Evolutionary conservation across 768 basidiomycete species (phyloP).

Genomic region (Leccinellum rugosiceps): DNA sequence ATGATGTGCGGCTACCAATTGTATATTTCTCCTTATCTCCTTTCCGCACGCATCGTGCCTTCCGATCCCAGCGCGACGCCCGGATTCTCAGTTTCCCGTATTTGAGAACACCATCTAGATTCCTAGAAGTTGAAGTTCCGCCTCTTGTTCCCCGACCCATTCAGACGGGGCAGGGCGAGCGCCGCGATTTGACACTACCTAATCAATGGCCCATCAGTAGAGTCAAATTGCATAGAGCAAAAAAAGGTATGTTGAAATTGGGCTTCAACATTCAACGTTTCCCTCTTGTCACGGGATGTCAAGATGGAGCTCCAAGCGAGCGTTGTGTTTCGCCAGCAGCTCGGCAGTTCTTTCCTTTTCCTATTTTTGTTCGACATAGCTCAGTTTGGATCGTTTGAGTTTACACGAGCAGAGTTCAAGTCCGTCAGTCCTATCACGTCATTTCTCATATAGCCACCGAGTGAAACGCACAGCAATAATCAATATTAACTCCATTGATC

Average conservation of each 20-base stretch:
- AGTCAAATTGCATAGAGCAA: background rate
- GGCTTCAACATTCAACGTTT: constrained; percentile 12
- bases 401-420: constrained; percentile 22
- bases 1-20: constrained; percentile 17
- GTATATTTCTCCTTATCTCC: constrained; percentile 22
- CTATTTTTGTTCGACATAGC: background rate
- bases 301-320: constrained; percentile 13
- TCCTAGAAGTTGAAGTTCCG: background rate
- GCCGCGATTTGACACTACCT: background rate
- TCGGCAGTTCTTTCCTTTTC: constrained; percentile 11
- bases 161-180: background rate
- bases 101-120: constrained; percentile 12
- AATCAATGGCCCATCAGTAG: background rate
- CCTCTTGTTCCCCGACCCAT: background rate
- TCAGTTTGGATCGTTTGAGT: constrained; percentile 15
- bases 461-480: constrained; percentile 15
- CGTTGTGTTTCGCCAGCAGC: background rate
- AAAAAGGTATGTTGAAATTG: constrained; percentile 3
- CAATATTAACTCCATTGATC: constrained; percentile 5
- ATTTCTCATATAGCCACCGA: constrained; percentile 21
- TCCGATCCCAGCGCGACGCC: constrained; percentile 8
- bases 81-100: background rate
- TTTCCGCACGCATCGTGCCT: constrained; percentile 12
- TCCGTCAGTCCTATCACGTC: constrained; percentile 27
- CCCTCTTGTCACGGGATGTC: background rate